Evolutionary conservation across 352 stramenopile genomes (phyloP), one percentile per base, ranked within the genome.

Genomic region (Globisporangium middletonii): DNA sequence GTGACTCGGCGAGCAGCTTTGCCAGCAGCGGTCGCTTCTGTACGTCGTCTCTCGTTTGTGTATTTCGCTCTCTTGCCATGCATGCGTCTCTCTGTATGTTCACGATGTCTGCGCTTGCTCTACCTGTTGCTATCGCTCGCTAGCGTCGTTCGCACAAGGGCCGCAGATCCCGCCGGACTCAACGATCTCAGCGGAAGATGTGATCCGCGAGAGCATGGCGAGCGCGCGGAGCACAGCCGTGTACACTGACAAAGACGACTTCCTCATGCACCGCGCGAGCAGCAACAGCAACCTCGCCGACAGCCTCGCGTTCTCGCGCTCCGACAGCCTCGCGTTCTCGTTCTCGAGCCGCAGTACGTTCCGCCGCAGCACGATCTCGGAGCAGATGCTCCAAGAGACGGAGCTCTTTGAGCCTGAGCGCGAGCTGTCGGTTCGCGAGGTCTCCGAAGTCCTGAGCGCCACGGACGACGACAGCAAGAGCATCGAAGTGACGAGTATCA

Each of bases 351-450:
- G 83, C n/a, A 79, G 77, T 38, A 95, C 81, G 26, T 92, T 89
- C 56, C 75, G 83, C 41, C 69, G 81, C 50, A 88, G 75, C 60
- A 93, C 85, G 2, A 83, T 92, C 55, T 89, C 79, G 35, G 85
- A 95, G 67, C 77, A 88, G 55, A 92, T 92, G 80, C 61, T 92
- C 48, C 80, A 86, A 28, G 85, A 92, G 63, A 90, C 83, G 11
- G 83, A 93, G 63, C 57, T 86, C 38, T 93, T 91, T 69, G 83
- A 93, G 53, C 83, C 80, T 0, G 83, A 93, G 65, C 75, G 83
- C 30, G 81, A 89, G 55, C 64, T 92, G 16, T 92, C 83, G 33
- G 81, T 70, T 28, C 64, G 67, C 0, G 85, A 95, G 50, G 55
- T 95, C n/a, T 78, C 75, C 13, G 80, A 92, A 38, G 78, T 92